Evolutionary conservation across 2,329 filamentous ascomycete genomes (phyloP), one percentile per base, ranked within the genome.

Genomic region (Fusarium anthophilum): DNA sequence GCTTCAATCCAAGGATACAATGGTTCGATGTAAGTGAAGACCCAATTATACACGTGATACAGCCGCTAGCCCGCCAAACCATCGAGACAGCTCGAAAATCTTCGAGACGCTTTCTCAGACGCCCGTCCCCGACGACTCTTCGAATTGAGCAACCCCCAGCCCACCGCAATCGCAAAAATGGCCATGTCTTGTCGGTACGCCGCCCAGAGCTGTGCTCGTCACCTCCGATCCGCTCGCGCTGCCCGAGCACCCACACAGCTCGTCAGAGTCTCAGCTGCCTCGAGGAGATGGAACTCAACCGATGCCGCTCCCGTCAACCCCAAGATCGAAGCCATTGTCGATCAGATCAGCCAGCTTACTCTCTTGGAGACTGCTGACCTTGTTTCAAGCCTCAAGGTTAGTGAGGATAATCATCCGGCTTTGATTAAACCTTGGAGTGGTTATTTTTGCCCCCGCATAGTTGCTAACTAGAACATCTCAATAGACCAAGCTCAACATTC

Each of bases 271-370:
- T 79, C 84, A 63, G 81, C 84, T 47, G 81, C 83, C 75, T 82
- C 90, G 81, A 91, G 93, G 86, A 91, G 96, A 90, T 95, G 94
- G 93, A 93, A 96, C 85, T 96, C 94, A 73, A 95, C 94, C 78
- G 93, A 95, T 79, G 91, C 90, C 50, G 77, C 86, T 69, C 78
- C 87, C 65, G 83, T 89, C 79, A 97, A 94, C 86, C 95, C 96
- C 73, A 99, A 99, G 90, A 98, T 99, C 80, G 85, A 92, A 78
- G 91, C 90, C 69, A 99, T 99, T 81, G 96, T 99, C 81, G 95
- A 99, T 83, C 95, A 99, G 86, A 99, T 99, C 84, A 97, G 96
- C 86, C 92, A 96, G 90, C 92, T 99, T 90, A 99, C 95, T 50
- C 89, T 99, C 67, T 87, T 99, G 80, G 97, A 99, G 90, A 99